Evolutionary conservation across 2,329 filamentous ascomycete species (phyloP).

Genomic region (Fonsecaea pedrosoi): DNA sequence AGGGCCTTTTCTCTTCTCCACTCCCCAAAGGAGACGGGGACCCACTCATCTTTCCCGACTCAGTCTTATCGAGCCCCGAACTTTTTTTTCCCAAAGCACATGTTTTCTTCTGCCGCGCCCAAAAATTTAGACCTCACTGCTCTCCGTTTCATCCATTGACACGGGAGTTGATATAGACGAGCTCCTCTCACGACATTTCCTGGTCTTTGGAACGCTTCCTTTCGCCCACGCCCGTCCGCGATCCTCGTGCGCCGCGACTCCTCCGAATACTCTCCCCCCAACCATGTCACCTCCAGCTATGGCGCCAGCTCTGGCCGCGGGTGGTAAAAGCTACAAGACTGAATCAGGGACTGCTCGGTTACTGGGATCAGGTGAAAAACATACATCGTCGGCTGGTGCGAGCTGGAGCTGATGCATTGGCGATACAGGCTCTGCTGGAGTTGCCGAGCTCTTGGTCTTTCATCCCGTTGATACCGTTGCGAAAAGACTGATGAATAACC

Average conservation of each 20-base stretch:
- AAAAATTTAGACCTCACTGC: neutral
- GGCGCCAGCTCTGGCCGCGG: slow-evolving; percentile 44
- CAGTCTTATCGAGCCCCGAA: slow-evolving; percentile 7
- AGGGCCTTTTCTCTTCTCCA: slow-evolving; percentile 10
- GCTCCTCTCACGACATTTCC: neutral
- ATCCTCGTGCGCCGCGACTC: neutral
- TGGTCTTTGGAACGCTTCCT: neutral
- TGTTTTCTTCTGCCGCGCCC: slow-evolving; percentile 6
- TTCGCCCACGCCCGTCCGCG: neutral
- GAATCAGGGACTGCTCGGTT: slow-evolving; percentile 90
- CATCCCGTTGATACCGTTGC: slow-evolving; percentile 97
- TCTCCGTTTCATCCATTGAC: neutral
- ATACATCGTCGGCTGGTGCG: neutral
- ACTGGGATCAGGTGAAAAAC: slow-evolving; percentile 77
- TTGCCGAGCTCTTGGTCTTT: slow-evolving; percentile 91
- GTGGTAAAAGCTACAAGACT: slow-evolving; percentile 72
- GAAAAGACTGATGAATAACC: slow-evolving; percentile 99
- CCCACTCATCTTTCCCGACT: slow-evolving; percentile 1
- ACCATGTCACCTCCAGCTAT: slow-evolving; percentile 38
- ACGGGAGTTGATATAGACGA: slow-evolving; percentile 1
- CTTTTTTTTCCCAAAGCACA: slow-evolving; percentile 6
- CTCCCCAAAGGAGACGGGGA: slow-evolving; percentile 10
- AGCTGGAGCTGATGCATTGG: slow-evolving; percentile 37
- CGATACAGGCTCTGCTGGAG: slow-evolving; percentile 79
- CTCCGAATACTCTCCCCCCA: neutral